Percentiles rank a stretch among this genome's conserved stretches.
Conservation (phyloP, 1,284 basidiomycete species). For the Cryptococcus sp. region DNA sequence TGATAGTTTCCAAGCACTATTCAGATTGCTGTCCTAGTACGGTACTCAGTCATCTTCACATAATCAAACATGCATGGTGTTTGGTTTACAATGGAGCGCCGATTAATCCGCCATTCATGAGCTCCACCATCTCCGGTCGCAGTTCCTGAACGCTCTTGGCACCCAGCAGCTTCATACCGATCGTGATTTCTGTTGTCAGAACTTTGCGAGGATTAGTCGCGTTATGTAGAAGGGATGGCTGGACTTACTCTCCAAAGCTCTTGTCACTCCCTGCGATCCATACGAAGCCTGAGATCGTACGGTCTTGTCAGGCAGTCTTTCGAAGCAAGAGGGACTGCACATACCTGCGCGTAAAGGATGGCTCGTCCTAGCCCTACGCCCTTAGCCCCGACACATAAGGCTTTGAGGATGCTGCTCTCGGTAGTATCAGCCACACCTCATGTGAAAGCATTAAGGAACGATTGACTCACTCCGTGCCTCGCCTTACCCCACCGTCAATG, state of each 20-base stretch:
- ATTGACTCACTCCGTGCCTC: constrained; percentile 40
- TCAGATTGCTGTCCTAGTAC: not conserved
- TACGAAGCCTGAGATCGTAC: constrained; percentile 28
- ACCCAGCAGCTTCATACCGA: constrained; percentile 28
- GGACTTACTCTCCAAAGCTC: constrained; percentile 17
- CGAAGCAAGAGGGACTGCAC: too few species aligned
- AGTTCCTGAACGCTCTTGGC: constrained; percentile 25
- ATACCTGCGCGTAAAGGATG: constrained; percentile 28
- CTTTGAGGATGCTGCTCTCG: constrained; percentile 45
- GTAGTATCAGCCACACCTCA: not conserved
- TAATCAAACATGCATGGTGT: not conserved
- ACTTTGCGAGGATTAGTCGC: constrained; percentile 21
- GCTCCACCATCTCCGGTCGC: constrained; percentile 28
- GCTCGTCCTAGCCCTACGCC: constrained; percentile 52
- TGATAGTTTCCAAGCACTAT: constrained; percentile 7
- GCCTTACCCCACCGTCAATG: constrained; percentile 52
- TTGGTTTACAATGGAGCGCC: constrained; percentile 2
- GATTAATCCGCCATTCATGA: constrained; percentile 5
- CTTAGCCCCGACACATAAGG: constrained; percentile 51
- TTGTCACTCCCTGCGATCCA: constrained; percentile 48
- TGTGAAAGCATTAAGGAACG: not conserved
- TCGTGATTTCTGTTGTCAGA: constrained; percentile 19
- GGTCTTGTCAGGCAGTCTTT: too few species aligned
- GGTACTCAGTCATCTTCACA: too few species aligned
- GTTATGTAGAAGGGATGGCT: too few species aligned